These are phyloP conservation scores for Starmera quercuum DNA, from an alignment of 805 yeast species.

Conservation along the genomic window DNA sequence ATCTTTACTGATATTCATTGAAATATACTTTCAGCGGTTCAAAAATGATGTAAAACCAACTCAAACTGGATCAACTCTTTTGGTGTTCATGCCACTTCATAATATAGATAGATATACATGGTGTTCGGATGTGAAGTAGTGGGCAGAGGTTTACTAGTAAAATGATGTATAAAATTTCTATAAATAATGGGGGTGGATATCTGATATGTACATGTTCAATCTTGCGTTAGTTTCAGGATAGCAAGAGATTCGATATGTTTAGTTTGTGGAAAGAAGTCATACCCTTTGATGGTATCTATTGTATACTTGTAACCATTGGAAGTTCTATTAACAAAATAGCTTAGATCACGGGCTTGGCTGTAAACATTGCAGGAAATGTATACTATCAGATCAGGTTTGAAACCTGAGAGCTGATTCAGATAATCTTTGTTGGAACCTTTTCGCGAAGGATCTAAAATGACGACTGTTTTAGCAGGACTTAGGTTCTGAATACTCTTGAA, in stretches of 20 bases:
- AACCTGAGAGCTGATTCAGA: constrained; percentile 74
- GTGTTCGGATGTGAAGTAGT: too few species aligned
- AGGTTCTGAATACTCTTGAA: constrained; percentile 49
- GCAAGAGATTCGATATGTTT: constrained; percentile 87
- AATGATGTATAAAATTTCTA: too few species aligned
- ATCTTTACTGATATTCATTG: constrained; percentile 2
- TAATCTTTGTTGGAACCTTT: constrained; percentile 90
- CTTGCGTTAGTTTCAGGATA: constrained; percentile 33
- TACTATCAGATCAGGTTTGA: constrained; percentile 74
- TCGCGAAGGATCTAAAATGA: constrained; percentile 92
- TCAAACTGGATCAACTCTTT: too few species aligned
- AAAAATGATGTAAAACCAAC: too few species aligned
- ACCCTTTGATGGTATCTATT: constrained; percentile 78
- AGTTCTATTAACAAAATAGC: constrained; percentile 64
- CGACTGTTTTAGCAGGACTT: constrained; percentile 67
- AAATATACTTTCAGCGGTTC: too few species aligned
- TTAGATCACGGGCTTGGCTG: constrained; percentile 93
- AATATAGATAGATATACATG: too few species aligned
- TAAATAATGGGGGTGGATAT: neutral
- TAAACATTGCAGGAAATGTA: constrained; percentile 95
- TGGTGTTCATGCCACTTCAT: too few species aligned
- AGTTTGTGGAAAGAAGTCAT: constrained; percentile 93
- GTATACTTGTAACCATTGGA: constrained; percentile 51
- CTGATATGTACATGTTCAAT: neutral
- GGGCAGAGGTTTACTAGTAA: too few species aligned